Evolutionary conservation across 2,329 filamentous ascomycete genomes (phyloP).

Genomic region (Paecilomyces sp.): DNA sequence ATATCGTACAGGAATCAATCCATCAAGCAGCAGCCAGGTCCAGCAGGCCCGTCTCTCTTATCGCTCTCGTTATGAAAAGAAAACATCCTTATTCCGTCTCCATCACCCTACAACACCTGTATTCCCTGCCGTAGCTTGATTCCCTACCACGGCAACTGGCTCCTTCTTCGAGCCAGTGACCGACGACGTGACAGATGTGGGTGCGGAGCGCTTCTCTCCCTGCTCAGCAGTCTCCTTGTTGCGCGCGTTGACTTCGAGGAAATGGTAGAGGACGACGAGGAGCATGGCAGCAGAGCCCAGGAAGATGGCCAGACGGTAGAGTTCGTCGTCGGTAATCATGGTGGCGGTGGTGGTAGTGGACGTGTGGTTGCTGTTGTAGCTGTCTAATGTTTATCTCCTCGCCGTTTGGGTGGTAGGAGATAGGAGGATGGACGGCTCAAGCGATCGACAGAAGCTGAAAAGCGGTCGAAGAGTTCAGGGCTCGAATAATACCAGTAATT

Average conservation of each 20-base stretch:
- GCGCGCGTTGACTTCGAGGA: conserved; percentile 86
- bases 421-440: too few relatives aligned
- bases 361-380: not conserved
- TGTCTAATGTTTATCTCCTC: too few relatives aligned
- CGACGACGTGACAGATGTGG: not conserved
- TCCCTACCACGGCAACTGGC: not conserved
- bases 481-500: too few relatives aligned
- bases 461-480: too few relatives aligned
- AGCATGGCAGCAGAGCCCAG: conserved; percentile 86
- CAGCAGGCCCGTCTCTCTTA: not conserved
- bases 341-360: conserved; percentile 25
- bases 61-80: not conserved
- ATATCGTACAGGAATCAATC: not conserved
- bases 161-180: conserved; percentile 1
- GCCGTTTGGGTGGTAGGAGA: too few relatives aligned
- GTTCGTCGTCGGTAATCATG: conserved; percentile 91
- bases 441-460: too few relatives aligned
- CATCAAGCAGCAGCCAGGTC: not conserved
- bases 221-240: conserved; percentile 33
- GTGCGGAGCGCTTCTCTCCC: not conserved
- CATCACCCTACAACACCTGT: not conserved
- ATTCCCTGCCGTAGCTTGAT: not conserved
- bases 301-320: conserved; percentile 88
- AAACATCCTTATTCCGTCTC: too few relatives aligned
- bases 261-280: conserved; percentile 91